A percentile compares a stretch with the other conserved stretches of the same genome.
phyloP scores from a whole-genome alignment of 2,329 filamentous ascomycete species.

The Westerdykella sp. region DNA sequence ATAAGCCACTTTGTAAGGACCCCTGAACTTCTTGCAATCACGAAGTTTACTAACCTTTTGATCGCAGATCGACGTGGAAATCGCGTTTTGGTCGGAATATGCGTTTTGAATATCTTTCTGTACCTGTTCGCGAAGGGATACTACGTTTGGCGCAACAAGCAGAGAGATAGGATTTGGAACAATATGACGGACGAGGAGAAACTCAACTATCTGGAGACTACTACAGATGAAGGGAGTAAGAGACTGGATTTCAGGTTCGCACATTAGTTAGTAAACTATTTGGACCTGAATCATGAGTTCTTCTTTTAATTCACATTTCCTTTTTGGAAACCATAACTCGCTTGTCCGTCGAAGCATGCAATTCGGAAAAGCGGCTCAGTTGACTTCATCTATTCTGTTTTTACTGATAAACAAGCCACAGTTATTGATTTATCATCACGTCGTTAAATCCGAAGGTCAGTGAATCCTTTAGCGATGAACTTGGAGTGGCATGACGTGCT shows the following conservation, averaged over 20 bases:
- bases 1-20: slow-evolving; percentile 45
- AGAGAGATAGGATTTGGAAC: slow-evolving; percentile 42
- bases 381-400: too few species aligned
- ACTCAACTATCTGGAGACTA: slow-evolving; percentile 41
- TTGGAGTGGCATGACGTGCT: too few species aligned
- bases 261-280: slow-evolving; percentile 13
- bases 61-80: slow-evolving; percentile 14
- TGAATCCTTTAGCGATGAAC: too few species aligned
- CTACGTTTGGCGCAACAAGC: slow-evolving; percentile 28
- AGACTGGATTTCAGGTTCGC: slow-evolving; percentile 33
- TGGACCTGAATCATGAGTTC: neutral
- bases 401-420: too few species aligned
- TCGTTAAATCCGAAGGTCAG: too few species aligned
- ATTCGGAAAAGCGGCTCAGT: too few species aligned
- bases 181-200: slow-evolving; percentile 39
- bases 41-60: slow-evolving; percentile 6
- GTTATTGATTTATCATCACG: too few species aligned
- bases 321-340: too few species aligned
- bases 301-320: too few species aligned
- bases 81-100: slow-evolving; percentile 23
- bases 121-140: slow-evolving; percentile 30
- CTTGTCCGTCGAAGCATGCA: too few species aligned
- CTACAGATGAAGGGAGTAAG: slow-evolving; percentile 34
- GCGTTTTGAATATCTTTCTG: slow-evolving; percentile 25
- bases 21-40: slow-evolving; percentile 1